A percentile compares a stretch with the other conserved stretches of the same genome.
phyloP scores from a whole-genome alignment of 768 basidiomycete species.

The Rhodotorula paludigena region DNA sequence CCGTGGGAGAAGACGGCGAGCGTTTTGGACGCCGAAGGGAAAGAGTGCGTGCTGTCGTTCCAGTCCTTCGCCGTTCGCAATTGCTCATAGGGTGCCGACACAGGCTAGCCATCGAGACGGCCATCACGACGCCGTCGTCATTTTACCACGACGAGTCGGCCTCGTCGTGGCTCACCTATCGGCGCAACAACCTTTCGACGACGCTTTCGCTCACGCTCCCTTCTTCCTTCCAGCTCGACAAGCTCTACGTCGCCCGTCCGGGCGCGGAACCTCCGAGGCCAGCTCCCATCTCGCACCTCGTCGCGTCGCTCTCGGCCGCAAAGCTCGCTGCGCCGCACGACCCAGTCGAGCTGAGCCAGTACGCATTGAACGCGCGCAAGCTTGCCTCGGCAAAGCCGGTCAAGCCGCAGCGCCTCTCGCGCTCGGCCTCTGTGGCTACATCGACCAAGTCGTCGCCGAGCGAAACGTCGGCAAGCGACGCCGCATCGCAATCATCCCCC shows the following conservation, averaged over 20 bases:
- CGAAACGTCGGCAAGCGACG: too few relatives aligned
- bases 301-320: too few relatives aligned
- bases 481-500: too few relatives aligned
- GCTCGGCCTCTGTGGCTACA: too few relatives aligned
- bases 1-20: not conserved
- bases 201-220: not conserved
- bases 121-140: not conserved
- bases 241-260: too few relatives aligned
- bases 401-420: too few relatives aligned
- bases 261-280: too few relatives aligned
- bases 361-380: too few relatives aligned
- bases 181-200: slow-evolving; percentile 15
- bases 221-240: not conserved
- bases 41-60: not conserved
- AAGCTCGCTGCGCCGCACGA: too few relatives aligned
- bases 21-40: not conserved
- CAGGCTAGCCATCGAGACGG: not conserved
- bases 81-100: not conserved
- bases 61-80: not conserved
- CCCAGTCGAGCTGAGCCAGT: not conserved
- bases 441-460: too few relatives aligned
- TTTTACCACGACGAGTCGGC: not conserved
- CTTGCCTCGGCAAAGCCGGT: too few relatives aligned
- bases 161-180: slow-evolving; percentile 9
- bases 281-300: too few relatives aligned